phyloP scores from a whole-genome alignment of 2,329 filamentous ascomycete species.

The Curvularia lunata region DNA sequence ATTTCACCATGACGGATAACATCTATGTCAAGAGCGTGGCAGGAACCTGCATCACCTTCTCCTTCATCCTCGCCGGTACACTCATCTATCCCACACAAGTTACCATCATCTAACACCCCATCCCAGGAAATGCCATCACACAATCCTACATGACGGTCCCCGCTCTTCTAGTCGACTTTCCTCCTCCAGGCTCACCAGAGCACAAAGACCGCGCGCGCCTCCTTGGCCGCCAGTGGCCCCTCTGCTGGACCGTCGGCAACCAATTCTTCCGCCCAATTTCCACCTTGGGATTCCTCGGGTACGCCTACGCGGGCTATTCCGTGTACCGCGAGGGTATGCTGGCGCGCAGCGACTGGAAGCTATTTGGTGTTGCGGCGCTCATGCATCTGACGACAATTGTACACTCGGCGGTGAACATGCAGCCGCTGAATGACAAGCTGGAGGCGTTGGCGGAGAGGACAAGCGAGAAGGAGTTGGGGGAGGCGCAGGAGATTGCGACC shows the following conservation, averaged over 20 bases:
- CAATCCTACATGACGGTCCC: slow-evolving; percentile 61
- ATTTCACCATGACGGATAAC: slow-evolving; percentile 41
- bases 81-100: background rate
- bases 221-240: slow-evolving; percentile 58
- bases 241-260: slow-evolving; percentile 60
- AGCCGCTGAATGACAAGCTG: slow-evolving; percentile 59
- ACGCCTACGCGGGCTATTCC: slow-evolving; percentile 53
- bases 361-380: slow-evolving; percentile 53
- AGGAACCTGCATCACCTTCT: slow-evolving; percentile 56
- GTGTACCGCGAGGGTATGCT: slow-evolving; percentile 39
- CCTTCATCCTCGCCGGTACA: slow-evolving; percentile 58
- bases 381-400: slow-evolving; percentile 57
- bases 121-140: slow-evolving; percentile 58
- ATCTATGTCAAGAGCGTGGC: slow-evolving; percentile 49
- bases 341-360: slow-evolving; percentile 53
- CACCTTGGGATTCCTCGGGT: slow-evolving; percentile 57
- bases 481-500: slow-evolving; percentile 43
- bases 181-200: slow-evolving; percentile 49
- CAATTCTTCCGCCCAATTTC: slow-evolving; percentile 60
- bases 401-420: slow-evolving; percentile 60
- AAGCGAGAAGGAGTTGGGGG: slow-evolving; percentile 39
- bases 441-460: slow-evolving; percentile 49
- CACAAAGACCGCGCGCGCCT: slow-evolving; percentile 53
- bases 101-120: background rate
- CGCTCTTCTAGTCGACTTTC: slow-evolving; percentile 57